Conservation (phyloP, 805 yeast genomes). For the Metschnikowia arizonensis region DNA sequence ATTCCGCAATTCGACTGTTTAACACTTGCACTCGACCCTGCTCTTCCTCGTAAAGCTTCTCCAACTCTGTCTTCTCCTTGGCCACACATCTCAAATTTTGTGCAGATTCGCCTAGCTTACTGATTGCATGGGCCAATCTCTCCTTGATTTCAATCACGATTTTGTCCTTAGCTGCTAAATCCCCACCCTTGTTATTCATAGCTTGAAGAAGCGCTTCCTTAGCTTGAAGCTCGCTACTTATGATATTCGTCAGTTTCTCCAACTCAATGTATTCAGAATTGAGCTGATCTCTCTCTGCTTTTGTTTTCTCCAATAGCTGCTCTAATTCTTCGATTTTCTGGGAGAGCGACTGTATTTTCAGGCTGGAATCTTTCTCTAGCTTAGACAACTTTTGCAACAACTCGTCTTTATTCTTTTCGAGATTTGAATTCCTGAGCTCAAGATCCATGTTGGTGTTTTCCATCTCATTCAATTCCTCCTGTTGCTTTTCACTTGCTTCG, state of each 20-base stretch:
- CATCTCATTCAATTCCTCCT: slow-evolving; percentile 16
- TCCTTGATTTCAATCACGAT: slow-evolving; percentile 18
- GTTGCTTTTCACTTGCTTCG: slow-evolving; percentile 22
- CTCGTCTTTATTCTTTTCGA: slow-evolving; percentile 15
- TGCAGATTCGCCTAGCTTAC: slow-evolving; percentile 15
- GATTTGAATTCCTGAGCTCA: slow-evolving; percentile 13
- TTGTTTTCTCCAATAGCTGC: slow-evolving; percentile 4
- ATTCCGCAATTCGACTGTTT: slow-evolving; percentile 2
- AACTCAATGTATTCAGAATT: slow-evolving; percentile 12
- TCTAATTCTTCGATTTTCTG: slow-evolving; percentile 10
- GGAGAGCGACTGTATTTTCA: slow-evolving; percentile 8
- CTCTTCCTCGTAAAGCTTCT: slow-evolving; percentile 5
- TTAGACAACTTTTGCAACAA: slow-evolving; percentile 11
- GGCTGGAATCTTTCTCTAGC: slow-evolving; percentile 10
- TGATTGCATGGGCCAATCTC: slow-evolving; percentile 15
- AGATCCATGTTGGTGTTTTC: slow-evolving; percentile 17
- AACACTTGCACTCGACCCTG: background rate
- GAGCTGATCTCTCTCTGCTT: slow-evolving; percentile 11
- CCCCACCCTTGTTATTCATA: slow-evolving; percentile 17
- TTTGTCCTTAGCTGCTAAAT: slow-evolving; percentile 18
- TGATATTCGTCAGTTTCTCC: slow-evolving; percentile 16
- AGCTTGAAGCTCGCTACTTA: slow-evolving; percentile 18
- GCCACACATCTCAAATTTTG: slow-evolving; percentile 11
- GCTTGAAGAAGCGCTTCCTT: slow-evolving; percentile 18
- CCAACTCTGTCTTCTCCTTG: slow-evolving; percentile 12